Evolutionary conservation across 768 basidiomycete genomes (phyloP).

Genomic region (Tubosaeta brunneosetosa): DNA sequence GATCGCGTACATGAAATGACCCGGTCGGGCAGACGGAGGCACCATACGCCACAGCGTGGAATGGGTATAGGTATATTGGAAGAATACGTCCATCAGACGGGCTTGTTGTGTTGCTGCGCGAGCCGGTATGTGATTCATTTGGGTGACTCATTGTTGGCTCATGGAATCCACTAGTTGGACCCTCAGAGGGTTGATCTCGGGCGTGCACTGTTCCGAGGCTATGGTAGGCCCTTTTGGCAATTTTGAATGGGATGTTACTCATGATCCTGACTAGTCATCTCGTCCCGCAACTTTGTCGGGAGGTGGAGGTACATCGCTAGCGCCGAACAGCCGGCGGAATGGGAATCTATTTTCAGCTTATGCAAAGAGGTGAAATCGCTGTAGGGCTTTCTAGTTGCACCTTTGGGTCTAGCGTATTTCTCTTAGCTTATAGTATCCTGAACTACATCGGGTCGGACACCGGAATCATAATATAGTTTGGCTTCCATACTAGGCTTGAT

Average conservation of each 20-base stretch:
- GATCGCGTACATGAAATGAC: slow-evolving; percentile 1
- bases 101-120: slow-evolving; percentile 47
- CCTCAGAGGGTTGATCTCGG: slow-evolving; percentile 29
- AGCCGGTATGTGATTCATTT: slow-evolving; percentile 39
- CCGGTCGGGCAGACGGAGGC: slow-evolving; percentile 39
- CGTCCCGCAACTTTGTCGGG: slow-evolving; percentile 50
- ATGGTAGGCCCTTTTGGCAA: slow-evolving; percentile 31
- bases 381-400: slow-evolving; percentile 6
- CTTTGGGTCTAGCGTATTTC: neutral
- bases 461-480: neutral
- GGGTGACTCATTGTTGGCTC: neutral
- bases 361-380: slow-evolving; percentile 34
- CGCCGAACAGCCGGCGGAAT: slow-evolving; percentile 35
- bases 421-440: neutral
- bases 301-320: slow-evolving; percentile 36
- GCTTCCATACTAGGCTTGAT: slow-evolving; percentile 4
- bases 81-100: slow-evolving; percentile 59
- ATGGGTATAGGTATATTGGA: slow-evolving; percentile 50
- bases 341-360: slow-evolving; percentile 52
- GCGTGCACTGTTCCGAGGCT: slow-evolving; percentile 43
- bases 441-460: neutral
- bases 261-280: slow-evolving; percentile 35
- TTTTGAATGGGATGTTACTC: slow-evolving; percentile 1
- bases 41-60: slow-evolving; percentile 50
- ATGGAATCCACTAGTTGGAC: slow-evolving; percentile 17